Conservation (phyloP, 2,329 filamentous ascomycete genomes). For the Stachybotrys echinatus region DNA sequence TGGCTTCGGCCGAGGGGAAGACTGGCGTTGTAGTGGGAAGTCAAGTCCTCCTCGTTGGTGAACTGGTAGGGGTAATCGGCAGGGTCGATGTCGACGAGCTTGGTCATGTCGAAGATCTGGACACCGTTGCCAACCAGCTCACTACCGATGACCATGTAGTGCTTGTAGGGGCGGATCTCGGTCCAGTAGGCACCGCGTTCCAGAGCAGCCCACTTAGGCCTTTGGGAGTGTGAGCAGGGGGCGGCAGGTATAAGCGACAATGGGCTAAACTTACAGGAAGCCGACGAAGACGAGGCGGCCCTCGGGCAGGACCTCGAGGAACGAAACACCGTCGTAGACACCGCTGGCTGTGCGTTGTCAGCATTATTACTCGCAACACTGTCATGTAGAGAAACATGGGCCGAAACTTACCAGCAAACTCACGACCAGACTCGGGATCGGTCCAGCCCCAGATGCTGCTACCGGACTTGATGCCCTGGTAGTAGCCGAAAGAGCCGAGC, state of each 20-base stretch:
- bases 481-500: slow-evolving; percentile 29
- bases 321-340: slow-evolving; percentile 42
- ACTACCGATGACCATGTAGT: slow-evolving; percentile 32
- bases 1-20: slow-evolving; percentile 38
- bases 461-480: slow-evolving; percentile 27
- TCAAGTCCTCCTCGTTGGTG: slow-evolving; percentile 24
- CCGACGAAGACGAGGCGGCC: neutral
- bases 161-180: slow-evolving; percentile 33
- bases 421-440: slow-evolving; percentile 34
- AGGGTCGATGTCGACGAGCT: slow-evolving; percentile 39
- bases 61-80: slow-evolving; percentile 26
- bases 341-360: slow-evolving; percentile 26
- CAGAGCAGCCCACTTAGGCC: slow-evolving; percentile 38
- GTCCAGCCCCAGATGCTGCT: slow-evolving; percentile 42
- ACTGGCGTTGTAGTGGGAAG: slow-evolving; percentile 25
- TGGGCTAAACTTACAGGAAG: neutral
- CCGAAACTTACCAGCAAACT: slow-evolving; percentile 30
- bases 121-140: slow-evolving; percentile 47
- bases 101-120: slow-evolving; percentile 59
- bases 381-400: no score
- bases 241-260: neutral
- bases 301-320: slow-evolving; percentile 35
- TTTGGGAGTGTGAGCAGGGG: slow-evolving; percentile 8
- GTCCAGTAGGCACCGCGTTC: slow-evolving; percentile 33
- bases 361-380: no score